Evolutionary conservation across 2,329 filamentous ascomycete genomes (phyloP).

Genomic region (Aspergillus flavus): DNA sequence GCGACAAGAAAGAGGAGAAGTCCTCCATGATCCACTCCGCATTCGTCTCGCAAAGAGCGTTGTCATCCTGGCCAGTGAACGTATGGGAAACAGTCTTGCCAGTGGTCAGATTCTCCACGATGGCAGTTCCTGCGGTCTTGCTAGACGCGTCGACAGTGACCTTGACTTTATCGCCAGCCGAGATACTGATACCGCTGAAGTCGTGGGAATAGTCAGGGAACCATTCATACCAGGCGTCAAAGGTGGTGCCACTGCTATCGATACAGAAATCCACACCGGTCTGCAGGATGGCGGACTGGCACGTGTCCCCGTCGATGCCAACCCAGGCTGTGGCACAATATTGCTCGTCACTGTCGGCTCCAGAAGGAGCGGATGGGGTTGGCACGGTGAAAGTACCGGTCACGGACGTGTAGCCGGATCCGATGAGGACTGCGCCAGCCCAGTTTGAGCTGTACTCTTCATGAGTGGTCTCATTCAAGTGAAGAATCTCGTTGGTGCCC

Average conservation of each 20-base stretch:
- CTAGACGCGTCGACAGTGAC: slow-evolving; percentile 46
- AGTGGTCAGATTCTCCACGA: slow-evolving; percentile 53
- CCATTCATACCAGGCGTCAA: slow-evolving; percentile 63
- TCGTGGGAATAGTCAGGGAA: slow-evolving; percentile 59
- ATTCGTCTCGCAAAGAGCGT: slow-evolving; percentile 55
- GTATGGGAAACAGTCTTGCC: slow-evolving; percentile 54
- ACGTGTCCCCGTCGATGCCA: slow-evolving; percentile 63
- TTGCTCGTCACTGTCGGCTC: slow-evolving; percentile 27
- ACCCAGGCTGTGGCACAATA: slow-evolving; percentile 56
- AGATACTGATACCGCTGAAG: slow-evolving; percentile 51
- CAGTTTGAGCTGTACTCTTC: too few species aligned
- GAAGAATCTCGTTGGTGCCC: too few species aligned
- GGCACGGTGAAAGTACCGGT: slow-evolving; percentile 57
- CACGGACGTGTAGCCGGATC: slow-evolving; percentile 52
- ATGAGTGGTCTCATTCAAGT: too few species aligned
- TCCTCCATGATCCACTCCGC: slow-evolving; percentile 61
- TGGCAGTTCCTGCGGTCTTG: slow-evolving; percentile 46
- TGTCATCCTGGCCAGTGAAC: slow-evolving; percentile 46
- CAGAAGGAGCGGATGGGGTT: slow-evolving; percentile 43
- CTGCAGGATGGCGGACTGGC: slow-evolving; percentile 56
- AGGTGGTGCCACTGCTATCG: slow-evolving; percentile 44
- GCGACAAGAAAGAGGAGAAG: slow-evolving; percentile 39
- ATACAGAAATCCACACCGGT: slow-evolving; percentile 59
- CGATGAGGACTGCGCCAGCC: too few species aligned
- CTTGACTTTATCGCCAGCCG: slow-evolving; percentile 46